Percentiles rank a stretch among this genome's conserved stretches.
phyloP scores from a whole-genome alignment of 495 filamentous ascomycete species.

The Penicillium coprophilum region DNA sequence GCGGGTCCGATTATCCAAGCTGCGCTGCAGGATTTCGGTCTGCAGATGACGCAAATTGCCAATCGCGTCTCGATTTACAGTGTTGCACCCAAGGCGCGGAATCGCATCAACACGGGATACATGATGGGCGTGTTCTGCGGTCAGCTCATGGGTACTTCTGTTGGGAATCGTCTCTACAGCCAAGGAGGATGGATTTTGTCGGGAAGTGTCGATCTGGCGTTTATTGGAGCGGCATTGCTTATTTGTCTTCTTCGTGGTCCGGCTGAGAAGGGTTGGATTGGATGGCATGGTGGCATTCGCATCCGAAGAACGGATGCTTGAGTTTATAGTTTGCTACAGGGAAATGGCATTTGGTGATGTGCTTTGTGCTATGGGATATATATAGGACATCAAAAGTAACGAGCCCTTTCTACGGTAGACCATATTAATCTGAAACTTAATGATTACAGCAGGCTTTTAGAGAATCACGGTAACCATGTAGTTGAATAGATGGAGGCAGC shows the following conservation, averaged over 20 bases:
- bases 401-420: too few species aligned
- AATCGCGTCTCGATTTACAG: slow-evolving; percentile 70
- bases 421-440: too few species aligned
- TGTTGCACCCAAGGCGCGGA: slow-evolving; percentile 69
- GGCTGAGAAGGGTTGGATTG: slow-evolving; percentile 68
- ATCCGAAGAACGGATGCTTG: slow-evolving; percentile 8
- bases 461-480: too few species aligned
- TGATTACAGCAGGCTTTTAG: too few species aligned
- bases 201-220: slow-evolving; percentile 66
- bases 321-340: not conserved
- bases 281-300: slow-evolving; percentile 63
- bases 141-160: slow-evolving; percentile 73
- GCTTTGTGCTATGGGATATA: not conserved
- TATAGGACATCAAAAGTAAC: not conserved
- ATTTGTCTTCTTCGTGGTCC: slow-evolving; percentile 63
- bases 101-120: slow-evolving; percentile 79
- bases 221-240: slow-evolving; percentile 59
- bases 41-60: slow-evolving; percentile 73
- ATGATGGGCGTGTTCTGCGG: slow-evolving; percentile 76
- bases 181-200: slow-evolving; percentile 67
- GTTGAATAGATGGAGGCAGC: too few species aligned
- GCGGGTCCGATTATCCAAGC: slow-evolving; percentile 77
- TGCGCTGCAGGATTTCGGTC: slow-evolving; percentile 67
- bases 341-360: not conserved
- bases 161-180: slow-evolving; percentile 70